Conservation (phyloP, 352 stramenopile species). For the Globisporangium orthogonon region DNA sequence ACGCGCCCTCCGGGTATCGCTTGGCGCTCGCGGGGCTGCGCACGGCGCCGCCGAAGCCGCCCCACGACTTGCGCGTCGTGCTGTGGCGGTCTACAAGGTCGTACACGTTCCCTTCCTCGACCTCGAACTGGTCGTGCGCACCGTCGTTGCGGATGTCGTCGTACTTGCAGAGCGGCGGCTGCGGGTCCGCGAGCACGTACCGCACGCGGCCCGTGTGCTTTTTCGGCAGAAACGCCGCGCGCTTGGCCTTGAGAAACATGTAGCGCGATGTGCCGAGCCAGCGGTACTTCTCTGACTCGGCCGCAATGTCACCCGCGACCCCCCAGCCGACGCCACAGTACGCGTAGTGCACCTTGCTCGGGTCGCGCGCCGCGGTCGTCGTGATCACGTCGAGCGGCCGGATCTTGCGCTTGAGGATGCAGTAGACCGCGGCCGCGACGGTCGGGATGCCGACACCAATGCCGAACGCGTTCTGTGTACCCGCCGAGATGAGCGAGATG, state of each 20-base stretch:
- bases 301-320: constrained; percentile 63
- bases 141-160: constrained; percentile 59
- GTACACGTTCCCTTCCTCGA: constrained; percentile 75
- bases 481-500: constrained; percentile 58
- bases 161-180: constrained; percentile 65
- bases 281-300: constrained; percentile 62
- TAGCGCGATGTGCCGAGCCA: constrained; percentile 69
- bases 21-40: constrained; percentile 53
- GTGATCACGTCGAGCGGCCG: constrained; percentile 66
- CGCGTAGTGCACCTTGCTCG: constrained; percentile 47
- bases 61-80: constrained; percentile 38
- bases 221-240: constrained; percentile 39
- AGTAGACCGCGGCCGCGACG: constrained; percentile 59
- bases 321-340: constrained; percentile 73
- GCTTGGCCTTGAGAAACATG: constrained; percentile 66
- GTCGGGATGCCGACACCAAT: constrained; percentile 59
- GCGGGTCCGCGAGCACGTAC: constrained; percentile 64
- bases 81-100: constrained; percentile 27
- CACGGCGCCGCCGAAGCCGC: constrained; percentile 49
- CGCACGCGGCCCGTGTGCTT: constrained; percentile 52
- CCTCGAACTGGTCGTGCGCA: constrained; percentile 55
- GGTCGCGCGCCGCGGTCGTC: constrained; percentile 35
- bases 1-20: constrained; percentile 41
- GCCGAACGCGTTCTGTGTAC: constrained; percentile 76
- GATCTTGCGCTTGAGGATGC: constrained; percentile 80